Evolutionary conservation across 2,329 filamentous ascomycete genomes (phyloP), one percentile per base, ranked within the genome.

Genomic region (Madurella fahalii): DNA sequence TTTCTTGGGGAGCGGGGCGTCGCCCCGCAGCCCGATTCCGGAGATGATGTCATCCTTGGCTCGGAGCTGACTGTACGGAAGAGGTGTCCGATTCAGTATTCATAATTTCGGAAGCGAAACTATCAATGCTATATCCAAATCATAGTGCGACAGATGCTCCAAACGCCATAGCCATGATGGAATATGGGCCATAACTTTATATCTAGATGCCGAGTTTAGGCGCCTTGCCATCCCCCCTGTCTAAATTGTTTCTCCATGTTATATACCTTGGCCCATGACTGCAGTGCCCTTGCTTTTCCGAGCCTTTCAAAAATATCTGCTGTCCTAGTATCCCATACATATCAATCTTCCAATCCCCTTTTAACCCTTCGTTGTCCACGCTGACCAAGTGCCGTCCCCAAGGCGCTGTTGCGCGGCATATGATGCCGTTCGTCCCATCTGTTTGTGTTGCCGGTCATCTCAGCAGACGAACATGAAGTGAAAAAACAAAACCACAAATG

Each of bases 1-100:
- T 16, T 41, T 5, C 18, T 16, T 11, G 7, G 9, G 12, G 17
- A 5, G 34, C 4, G 37, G 34, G 9, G 11, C n/a, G 12, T 30
- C 47, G 40, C 55, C 52, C 56, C 56, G 56, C 56, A 50, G 20
- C 50, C 56, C 56, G 56, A 52, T 55, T 39, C 17, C 56, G 56
- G 56, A 58, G 47, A 16, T 52, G 56, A 58, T 50, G 48, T 54
- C 52, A 53, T 44, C 42, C 13, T n/a, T 4, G 18, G 12, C 40
- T 17, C 39, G 40, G 18, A 12, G 16, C n/a, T 17, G 18, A 37
- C 4, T 2, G 34, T 4, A n/a, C 34, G 13, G 13, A 12, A 4
- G 4, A 11, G 13, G 7, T 25, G 3, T 25, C 25, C 7, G 25
- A 25, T 25, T n/a, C n/a, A 7, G 25, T 25, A 25, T 7, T 3